Evolutionary conservation across 441 rosid species (phyloP).

Genomic region (Populus tomentosa): DNA sequence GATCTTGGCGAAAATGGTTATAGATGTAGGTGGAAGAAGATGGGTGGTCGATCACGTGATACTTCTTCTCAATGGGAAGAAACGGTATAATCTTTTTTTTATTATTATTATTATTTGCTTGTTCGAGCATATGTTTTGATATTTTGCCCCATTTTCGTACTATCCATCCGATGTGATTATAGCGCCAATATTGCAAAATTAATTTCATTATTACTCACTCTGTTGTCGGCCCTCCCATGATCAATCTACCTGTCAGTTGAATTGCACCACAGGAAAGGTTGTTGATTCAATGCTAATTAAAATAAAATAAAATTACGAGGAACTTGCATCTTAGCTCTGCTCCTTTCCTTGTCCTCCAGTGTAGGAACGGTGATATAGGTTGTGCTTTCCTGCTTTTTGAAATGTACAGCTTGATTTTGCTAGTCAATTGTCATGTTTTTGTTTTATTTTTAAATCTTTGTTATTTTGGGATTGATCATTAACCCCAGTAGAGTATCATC

Average conservation of each 20-base stretch:
- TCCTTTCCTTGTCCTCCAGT: neutral
- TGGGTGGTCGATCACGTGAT: slow-evolving; percentile 85
- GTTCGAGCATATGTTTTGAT: slow-evolving; percentile 13
- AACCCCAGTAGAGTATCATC: slow-evolving; percentile 45
- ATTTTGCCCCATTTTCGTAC: neutral
- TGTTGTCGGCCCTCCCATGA: too few relatives aligned
- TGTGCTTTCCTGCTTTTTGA: neutral
- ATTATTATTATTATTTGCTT: slow-evolving; percentile 1
- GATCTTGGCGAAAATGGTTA: slow-evolving; percentile 83
- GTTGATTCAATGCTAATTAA: too few relatives aligned
- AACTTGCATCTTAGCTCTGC: too few relatives aligned
- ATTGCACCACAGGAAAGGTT: neutral
- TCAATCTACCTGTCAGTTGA: neutral
- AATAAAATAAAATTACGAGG: too few relatives aligned
- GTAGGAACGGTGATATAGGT: neutral
- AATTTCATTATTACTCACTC: neutral
- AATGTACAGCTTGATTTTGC: neutral
- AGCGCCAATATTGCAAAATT: neutral
- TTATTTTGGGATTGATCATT: slow-evolving; percentile 33
- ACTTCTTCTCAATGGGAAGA: slow-evolving; percentile 91
- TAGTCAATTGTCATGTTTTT: slow-evolving; percentile 7
- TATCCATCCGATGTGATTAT: neutral
- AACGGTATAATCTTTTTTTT: slow-evolving; percentile 49
- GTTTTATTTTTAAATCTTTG: neutral
- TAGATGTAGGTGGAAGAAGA: slow-evolving; percentile 92